Base-by-base conservation (phyloP, 2,329 filamentous ascomycete genomes). In the Ciborinia camelliae region DNA sequence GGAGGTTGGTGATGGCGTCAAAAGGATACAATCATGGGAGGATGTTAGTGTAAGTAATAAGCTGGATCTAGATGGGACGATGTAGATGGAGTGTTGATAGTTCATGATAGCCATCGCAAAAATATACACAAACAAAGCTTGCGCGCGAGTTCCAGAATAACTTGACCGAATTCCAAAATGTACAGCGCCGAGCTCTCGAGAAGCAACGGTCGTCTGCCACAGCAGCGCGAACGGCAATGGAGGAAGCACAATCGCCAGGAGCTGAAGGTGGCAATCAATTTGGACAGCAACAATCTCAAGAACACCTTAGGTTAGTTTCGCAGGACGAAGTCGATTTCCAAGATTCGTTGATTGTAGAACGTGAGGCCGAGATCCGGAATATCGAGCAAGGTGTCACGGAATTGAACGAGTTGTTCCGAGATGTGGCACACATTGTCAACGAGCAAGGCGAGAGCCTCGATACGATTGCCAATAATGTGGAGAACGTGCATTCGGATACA, bases 291-390 rank as follows among this genome's bases (percentile, higher is more conserved):
- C 87, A 90, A 74, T 84, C 90, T 70, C 86, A 94, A 72, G 88
- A 95, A 71, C 86, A 93, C 71, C 81, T 90, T 15, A 90, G 91
- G 64, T 83, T 98, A 10, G 95, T 93, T 1, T 85, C 91, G 35
- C 95, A 99, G 76, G 89, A 92, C 71, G 96, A 99, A 75, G 95
- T 99, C 51, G 94, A 99, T 75, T 99, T 97, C 80, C 95, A 99
- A 75, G 95, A 99, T 71, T 88, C 90, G 20, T 82, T 99, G 65
- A 99, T 99, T 74, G 89, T 96, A 67, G 94, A 99, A 81, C 92
- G 96, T 62, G 95, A 99, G 77, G 88, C 92, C 65, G 95, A 99
- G 80, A 99, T 99, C 70, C 89, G 93, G 68, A 96, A 96, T 75
- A 99, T 99, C 73, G 95, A 98, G 79, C 93, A 97, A 77, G 92